These are phyloP conservation scores for Hura crepitans DNA, from an alignment of 441 rosid genomes.

Conservation along the genomic window DNA sequence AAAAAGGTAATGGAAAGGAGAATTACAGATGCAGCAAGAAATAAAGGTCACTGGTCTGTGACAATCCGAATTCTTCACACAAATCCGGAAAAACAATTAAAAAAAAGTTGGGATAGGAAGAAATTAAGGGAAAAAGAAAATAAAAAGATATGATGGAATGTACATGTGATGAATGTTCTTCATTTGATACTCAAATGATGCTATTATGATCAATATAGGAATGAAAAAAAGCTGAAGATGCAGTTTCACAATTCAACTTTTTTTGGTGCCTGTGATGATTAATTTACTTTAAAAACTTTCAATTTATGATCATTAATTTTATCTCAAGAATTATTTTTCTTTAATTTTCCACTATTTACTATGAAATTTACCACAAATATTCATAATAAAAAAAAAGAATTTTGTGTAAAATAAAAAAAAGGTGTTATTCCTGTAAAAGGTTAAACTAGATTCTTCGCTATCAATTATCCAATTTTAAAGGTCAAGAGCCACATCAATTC, in stretches of 20 bases:
- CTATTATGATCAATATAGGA: background rate
- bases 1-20: conserved; percentile 12
- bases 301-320: too few relatives aligned
- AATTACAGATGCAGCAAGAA: background rate
- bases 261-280: too few relatives aligned
- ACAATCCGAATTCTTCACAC: conserved; percentile 9
- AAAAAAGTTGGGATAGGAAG: background rate
- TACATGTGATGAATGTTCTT: background rate
- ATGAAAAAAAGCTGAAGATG: too few relatives aligned
- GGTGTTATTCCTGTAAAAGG: background rate
- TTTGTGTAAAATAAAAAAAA: too few relatives aligned
- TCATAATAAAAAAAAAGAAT: background rate
- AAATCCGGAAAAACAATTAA: background rate
- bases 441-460: background rate
- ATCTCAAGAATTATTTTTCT: too few relatives aligned
- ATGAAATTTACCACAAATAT: too few relatives aligned
- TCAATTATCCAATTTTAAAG: conserved; percentile 11
- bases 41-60: conserved; percentile 3
- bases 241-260: too few relatives aligned
- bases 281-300: too few relatives aligned
- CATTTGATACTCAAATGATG: conserved; percentile 8
- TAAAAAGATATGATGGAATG: background rate
- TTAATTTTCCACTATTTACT: too few relatives aligned
- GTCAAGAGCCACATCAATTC: background rate
- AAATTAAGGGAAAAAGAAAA: background rate